A percentile compares a stretch with the other conserved stretches of the same genome.
phyloP scores from a whole-genome alignment of 768 basidiomycete species.

The Trametes elegans region DNA sequence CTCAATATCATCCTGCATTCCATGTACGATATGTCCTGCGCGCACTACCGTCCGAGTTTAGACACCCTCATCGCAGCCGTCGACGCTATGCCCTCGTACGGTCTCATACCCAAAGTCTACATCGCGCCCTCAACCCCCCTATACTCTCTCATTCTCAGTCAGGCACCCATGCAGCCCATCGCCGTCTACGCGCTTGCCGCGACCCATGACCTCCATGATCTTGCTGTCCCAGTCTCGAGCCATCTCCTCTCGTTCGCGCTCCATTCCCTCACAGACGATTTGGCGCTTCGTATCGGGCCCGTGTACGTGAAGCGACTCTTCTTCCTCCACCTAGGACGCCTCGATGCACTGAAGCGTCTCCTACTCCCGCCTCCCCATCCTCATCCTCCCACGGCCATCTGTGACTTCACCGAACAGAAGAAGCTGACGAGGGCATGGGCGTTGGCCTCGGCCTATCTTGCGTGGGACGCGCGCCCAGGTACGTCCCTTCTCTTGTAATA shows the following conservation, averaged over 20 bases:
- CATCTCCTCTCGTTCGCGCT: slow-evolving; percentile 74
- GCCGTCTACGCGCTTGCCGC: slow-evolving; percentile 74
- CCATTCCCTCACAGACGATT: slow-evolving; percentile 64
- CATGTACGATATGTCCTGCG: slow-evolving; percentile 69
- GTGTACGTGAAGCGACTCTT: slow-evolving; percentile 79
- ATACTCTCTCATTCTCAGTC: slow-evolving; percentile 57
- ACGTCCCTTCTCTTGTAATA: slow-evolving; percentile 18
- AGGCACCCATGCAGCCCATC: slow-evolving; percentile 66
- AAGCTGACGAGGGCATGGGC: slow-evolving; percentile 81
- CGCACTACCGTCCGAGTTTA: slow-evolving; percentile 71
- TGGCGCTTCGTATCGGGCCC: slow-evolving; percentile 68
- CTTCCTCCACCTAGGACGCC: slow-evolving; percentile 79
- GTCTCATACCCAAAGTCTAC: slow-evolving; percentile 48
- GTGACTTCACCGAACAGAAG: slow-evolving; percentile 77
- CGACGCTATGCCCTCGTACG: slow-evolving; percentile 56
- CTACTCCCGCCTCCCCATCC: slow-evolving; percentile 72
- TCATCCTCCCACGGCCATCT: slow-evolving; percentile 65
- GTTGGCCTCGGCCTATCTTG: slow-evolving; percentile 76
- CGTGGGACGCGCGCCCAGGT: slow-evolving; percentile 84
- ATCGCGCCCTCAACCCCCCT: slow-evolving; percentile 55
- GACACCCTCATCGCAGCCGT: slow-evolving; percentile 57
- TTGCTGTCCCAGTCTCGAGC: slow-evolving; percentile 73
- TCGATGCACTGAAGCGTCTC: slow-evolving; percentile 78
- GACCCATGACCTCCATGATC: slow-evolving; percentile 60
- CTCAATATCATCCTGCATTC: slow-evolving; percentile 74